Conservation (phyloP, 2,329 filamentous ascomycete genomes). For the Coleophoma cylindrospora region DNA sequence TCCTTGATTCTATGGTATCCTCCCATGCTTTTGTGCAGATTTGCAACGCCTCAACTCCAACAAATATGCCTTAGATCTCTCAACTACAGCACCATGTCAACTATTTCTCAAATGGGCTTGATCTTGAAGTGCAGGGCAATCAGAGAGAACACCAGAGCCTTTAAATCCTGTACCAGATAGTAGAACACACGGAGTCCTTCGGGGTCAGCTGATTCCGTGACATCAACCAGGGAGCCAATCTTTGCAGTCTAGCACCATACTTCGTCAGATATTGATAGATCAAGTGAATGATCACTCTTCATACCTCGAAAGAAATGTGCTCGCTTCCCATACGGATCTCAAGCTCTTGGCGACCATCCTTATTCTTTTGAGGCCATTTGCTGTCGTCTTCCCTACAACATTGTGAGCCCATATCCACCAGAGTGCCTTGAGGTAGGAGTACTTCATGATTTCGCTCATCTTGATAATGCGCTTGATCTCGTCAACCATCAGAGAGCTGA, state of each 20-base stretch:
- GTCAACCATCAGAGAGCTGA: constrained; percentile 82
- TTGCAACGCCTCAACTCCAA: constrained; percentile 22
- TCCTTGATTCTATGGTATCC: constrained; percentile 23
- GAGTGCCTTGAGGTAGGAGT: constrained; percentile 24
- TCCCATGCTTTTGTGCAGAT: constrained; percentile 7
- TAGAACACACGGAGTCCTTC: constrained; percentile 97
- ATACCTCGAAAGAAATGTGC: constrained; percentile 95
- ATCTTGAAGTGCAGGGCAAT: constrained; percentile 98
- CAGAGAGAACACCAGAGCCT: constrained; percentile 92
- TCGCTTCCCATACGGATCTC: constrained; percentile 92
- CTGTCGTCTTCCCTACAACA: constrained; percentile 81
- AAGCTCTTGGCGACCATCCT: constrained; percentile 93
- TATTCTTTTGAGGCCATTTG: constrained; percentile 99
- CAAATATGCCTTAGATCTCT: too few relatives aligned
- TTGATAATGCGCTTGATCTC: constrained; percentile 98
- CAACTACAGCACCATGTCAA: background rate
- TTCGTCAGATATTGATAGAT: background rate
- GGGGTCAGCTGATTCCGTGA: constrained; percentile 91
- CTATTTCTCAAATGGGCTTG: constrained; percentile 59
- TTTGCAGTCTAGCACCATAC: constrained; percentile 72
- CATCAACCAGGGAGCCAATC: constrained; percentile 94
- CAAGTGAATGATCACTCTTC: background rate
- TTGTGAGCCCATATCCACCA: constrained; percentile 18
- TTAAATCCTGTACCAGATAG: constrained; percentile 95
- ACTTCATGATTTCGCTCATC: constrained; percentile 97